Conservation (phyloP, 345 rosid species). For the Eutrema heterophyllum region DNA sequence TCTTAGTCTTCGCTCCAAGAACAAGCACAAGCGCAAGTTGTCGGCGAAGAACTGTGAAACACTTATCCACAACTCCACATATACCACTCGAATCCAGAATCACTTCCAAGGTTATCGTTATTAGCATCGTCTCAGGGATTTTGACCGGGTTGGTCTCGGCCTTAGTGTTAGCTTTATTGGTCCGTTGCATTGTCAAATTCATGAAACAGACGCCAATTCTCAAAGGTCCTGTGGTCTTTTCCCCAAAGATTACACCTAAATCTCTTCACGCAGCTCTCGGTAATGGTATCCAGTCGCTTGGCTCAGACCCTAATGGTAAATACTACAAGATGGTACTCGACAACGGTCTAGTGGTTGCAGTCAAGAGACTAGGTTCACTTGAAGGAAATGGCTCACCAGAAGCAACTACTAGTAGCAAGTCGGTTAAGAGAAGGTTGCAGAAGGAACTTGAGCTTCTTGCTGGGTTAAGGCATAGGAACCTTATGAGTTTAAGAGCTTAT, state of each 20-base stretch:
- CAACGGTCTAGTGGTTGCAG: conserved; percentile 68
- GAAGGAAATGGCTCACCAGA: conserved; percentile 46
- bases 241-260: conserved; percentile 66
- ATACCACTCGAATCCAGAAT: conserved; percentile 37
- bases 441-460: conserved; percentile 80
- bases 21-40: conserved; percentile 37
- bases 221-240: conserved; percentile 88
- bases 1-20: conserved; percentile 20
- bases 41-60: conserved; percentile 43
- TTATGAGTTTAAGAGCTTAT: conserved; percentile 89
- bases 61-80: conserved; percentile 34
- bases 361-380: conserved; percentile 62
- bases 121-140: conserved; percentile 56
- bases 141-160: conserved; percentile 59
- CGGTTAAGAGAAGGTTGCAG: conserved; percentile 67
- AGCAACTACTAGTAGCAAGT: conserved; percentile 50
- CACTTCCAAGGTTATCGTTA: conserved; percentile 46
- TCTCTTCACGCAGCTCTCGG: conserved; percentile 70
- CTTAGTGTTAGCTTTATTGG: conserved; percentile 47
- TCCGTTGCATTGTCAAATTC: conserved; percentile 51
- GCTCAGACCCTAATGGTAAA: conserved; percentile 69
- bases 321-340: conserved; percentile 75
- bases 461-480: conserved; percentile 67
- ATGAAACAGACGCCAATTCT: conserved; percentile 77
- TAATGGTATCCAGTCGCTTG: conserved; percentile 59